A percentile compares a stretch with the other conserved stretches of the same genome.
phyloP scores from a whole-genome alignment of 2,329 filamentous ascomycete genomes.

The Alternaria incomplexa region DNA sequence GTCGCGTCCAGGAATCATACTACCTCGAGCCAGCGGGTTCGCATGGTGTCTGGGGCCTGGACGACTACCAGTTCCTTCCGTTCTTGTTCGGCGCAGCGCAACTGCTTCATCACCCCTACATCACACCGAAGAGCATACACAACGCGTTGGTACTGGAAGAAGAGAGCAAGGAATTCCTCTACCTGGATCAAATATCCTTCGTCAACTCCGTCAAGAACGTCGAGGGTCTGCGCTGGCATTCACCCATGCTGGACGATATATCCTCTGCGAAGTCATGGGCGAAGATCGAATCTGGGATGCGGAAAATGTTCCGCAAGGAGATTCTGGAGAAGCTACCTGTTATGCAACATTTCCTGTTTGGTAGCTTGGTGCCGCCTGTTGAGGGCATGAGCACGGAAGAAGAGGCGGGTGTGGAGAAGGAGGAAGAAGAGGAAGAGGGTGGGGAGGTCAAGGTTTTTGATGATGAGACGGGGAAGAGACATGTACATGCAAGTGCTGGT shows the following conservation, averaged over 20 bases:
- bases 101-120: slow-evolving; percentile 69
- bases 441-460: slow-evolving; percentile 63
- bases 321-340: slow-evolving; percentile 92
- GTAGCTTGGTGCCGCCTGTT: slow-evolving; percentile 78
- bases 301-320: slow-evolving; percentile 94
- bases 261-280: slow-evolving; percentile 85
- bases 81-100: slow-evolving; percentile 59
- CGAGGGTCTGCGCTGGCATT: slow-evolving; percentile 93
- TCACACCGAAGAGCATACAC: slow-evolving; percentile 71
- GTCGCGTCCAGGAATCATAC: slow-evolving; percentile 85
- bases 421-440: slow-evolving; percentile 51
- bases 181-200: slow-evolving; percentile 90
- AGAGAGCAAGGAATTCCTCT: slow-evolving; percentile 81
- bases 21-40: slow-evolving; percentile 81
- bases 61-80: slow-evolving; percentile 61
- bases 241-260: slow-evolving; percentile 98
- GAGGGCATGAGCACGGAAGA: slow-evolving; percentile 77
- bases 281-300: slow-evolving; percentile 95
- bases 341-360: slow-evolving; percentile 98
- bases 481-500: slow-evolving; percentile 69
- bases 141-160: slow-evolving; percentile 88
- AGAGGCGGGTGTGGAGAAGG: slow-evolving; percentile 55
- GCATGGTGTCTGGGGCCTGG: slow-evolving; percentile 60
- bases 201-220: slow-evolving; percentile 97
- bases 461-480: slow-evolving; percentile 69